Evolutionary conservation across 1,284 basidiomycete species (phyloP), one percentile per base, ranked within the genome.

Genomic region (Fistulina hepatica): DNA sequence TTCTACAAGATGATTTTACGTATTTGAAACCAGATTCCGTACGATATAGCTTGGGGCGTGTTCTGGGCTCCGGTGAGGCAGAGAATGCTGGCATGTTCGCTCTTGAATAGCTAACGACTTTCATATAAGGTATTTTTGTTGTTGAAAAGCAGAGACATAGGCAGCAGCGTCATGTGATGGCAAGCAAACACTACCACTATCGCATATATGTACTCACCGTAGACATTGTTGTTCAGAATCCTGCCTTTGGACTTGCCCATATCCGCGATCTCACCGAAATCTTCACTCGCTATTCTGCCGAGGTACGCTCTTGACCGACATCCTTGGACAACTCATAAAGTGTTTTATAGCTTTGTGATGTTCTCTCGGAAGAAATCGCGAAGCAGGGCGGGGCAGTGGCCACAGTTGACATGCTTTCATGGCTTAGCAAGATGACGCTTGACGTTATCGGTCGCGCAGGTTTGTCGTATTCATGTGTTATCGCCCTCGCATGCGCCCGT

Each of bases 371-470:
- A 2, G 57, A 66, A 40, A 49, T 57, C 15, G 40, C 48, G n/a
- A 52, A 21, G 3, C 9, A 54, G 41, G 40, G 53, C 42, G 48
- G 49, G 16, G 56, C 48, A 10, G 35, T 41, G 7, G 53, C 44
- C 2, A 54, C 49, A 6, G 48, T 73, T 13, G 72, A 84, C 42
- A 63, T 71, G 2, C 55, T 77, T 6, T 55, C 64, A 1, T 76
- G 71, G 65, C 54, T 82, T 7, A 71, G 62, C 33, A 67, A 65
- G 40, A 61, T 65, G 39, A 81, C 80, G 0, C 57, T 83, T 21
- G 80, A 84, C 47, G 63, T 81, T 15, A 82, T 85, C 37, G 79
- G 79, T 7, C 57, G 73, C 13, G 74, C 80, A 17, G 79, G 78
- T 67, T 40, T 9, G 50, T n/a, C n/a, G n/a, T n/a, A n/a, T n/a